Conservation (phyloP, 1,284 basidiomycete species). For the Thelephora terrestris region DNA sequence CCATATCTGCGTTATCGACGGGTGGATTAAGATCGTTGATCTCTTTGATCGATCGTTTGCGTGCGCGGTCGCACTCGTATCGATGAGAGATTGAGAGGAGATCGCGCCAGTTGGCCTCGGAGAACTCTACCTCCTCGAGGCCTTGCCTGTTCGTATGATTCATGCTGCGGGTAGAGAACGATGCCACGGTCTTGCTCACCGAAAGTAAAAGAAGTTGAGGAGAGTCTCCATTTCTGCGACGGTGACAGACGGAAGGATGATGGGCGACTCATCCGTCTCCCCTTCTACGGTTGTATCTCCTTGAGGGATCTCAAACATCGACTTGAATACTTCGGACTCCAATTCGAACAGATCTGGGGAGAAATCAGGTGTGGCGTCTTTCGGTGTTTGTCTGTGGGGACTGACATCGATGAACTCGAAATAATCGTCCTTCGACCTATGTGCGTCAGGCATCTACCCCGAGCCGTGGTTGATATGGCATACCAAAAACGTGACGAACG, state of each 20-base stretch:
- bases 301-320: slow-evolving; percentile 9
- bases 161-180: neutral
- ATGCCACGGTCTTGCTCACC: slow-evolving; percentile 5
- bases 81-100: slow-evolving; percentile 16
- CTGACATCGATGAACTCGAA: slow-evolving; percentile 21
- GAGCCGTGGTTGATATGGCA: too few relatives aligned
- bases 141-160: neutral
- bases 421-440: slow-evolving; percentile 24
- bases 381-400: too few relatives aligned
- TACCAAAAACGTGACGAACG: too few relatives aligned
- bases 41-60: slow-evolving; percentile 15
- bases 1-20: slow-evolving; percentile 14
- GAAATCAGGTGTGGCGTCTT: neutral
- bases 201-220: slow-evolving; percentile 9
- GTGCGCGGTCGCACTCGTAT: slow-evolving; percentile 13
- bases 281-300: slow-evolving; percentile 6
- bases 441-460: too few relatives aligned
- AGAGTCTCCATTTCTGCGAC: slow-evolving; percentile 9
- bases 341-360: neutral
- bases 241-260: slow-evolving; percentile 6
- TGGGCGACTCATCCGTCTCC: slow-evolving; percentile 7
- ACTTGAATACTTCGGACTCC: neutral
- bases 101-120: slow-evolving; percentile 12
- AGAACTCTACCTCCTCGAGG: slow-evolving; percentile 6
- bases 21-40: slow-evolving; percentile 6